phyloP scores from a whole-genome alignment of 2,329 filamentous ascomycete species.

The Samsoniella hepiali region DNA sequence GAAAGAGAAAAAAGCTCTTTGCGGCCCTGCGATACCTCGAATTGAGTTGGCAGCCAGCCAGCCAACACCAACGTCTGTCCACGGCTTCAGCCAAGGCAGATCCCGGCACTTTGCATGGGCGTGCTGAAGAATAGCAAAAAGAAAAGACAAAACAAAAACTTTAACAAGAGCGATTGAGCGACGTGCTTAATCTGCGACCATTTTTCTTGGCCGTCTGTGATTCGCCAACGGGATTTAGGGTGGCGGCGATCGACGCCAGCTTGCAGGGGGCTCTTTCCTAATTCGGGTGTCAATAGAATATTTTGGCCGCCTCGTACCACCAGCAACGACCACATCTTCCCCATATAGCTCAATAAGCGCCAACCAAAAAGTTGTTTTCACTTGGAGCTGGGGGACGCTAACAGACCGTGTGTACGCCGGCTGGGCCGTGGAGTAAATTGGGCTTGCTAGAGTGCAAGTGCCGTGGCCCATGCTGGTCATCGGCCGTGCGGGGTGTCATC shows the following conservation, averaged over 20 bases:
- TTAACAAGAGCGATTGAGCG: not conserved
- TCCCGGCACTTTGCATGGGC: not conserved
- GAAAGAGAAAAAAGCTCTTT: too few relatives aligned
- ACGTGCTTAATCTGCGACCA: not conserved
- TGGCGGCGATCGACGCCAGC: not conserved
- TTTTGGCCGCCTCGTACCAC: not conserved
- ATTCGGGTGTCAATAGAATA: slow-evolving; percentile 19
- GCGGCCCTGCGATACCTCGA: too few relatives aligned
- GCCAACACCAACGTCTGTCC: too few relatives aligned
- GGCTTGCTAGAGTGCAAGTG: not conserved
- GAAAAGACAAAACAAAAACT: not conserved
- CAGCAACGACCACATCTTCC: not conserved
- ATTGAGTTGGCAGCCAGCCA: too few relatives aligned
- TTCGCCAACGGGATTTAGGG: not conserved
- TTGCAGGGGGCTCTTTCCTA: slow-evolving; percentile 13
- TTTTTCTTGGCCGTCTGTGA: not conserved
- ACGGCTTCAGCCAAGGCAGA: too few relatives aligned
- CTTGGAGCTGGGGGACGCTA: too few relatives aligned
- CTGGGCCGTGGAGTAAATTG: too few relatives aligned
- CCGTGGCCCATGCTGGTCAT: too few relatives aligned
- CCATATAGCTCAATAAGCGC: not conserved
- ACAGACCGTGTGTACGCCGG: too few relatives aligned
- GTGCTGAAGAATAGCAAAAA: not conserved
- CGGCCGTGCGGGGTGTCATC: too few relatives aligned
- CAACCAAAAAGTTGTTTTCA: too few relatives aligned